phyloP scores from a whole-genome alignment of 2,329 filamentous ascomycete genomes.

The Colletotrichum destructivum region DNA sequence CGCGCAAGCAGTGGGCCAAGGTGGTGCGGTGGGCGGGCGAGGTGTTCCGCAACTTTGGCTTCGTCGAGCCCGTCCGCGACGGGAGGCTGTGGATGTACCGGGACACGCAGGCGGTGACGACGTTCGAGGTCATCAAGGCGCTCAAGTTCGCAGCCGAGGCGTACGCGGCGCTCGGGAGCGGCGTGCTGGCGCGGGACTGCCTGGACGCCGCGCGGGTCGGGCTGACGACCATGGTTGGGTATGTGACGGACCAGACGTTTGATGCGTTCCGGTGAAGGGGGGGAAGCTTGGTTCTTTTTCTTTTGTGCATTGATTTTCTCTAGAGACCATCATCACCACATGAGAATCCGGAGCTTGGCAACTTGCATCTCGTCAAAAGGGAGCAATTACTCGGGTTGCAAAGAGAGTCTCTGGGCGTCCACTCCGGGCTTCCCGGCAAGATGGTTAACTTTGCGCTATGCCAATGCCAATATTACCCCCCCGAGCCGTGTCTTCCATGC shows the following conservation, averaged over 20 bases:
- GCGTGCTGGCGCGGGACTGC: constrained; percentile 47
- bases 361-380: too few relatives aligned
- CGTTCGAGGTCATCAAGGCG: constrained; percentile 53
- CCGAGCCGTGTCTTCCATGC: background rate
- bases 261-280: too few relatives aligned
- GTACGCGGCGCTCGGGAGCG: constrained; percentile 48
- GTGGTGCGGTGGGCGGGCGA: constrained; percentile 49
- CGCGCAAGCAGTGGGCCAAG: constrained; percentile 52
- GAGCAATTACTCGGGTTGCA: too few relatives aligned
- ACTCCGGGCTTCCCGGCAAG: background rate
- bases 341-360: too few relatives aligned
- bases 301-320: too few relatives aligned
- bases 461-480: background rate
- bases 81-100: constrained; percentile 47
- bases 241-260: constrained; percentile 47
- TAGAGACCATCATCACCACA: too few relatives aligned
- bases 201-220: constrained; percentile 50
- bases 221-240: constrained; percentile 52
- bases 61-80: constrained; percentile 44
- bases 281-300: too few relatives aligned
- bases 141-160: constrained; percentile 50
- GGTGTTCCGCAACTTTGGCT: constrained; percentile 55
- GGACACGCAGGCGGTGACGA: constrained; percentile 47
- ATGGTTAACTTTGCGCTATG: too few relatives aligned
- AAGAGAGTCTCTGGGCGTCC: too few relatives aligned